Percentiles rank a stretch among this genome's conserved stretches.
These are phyloP conservation scores for Gloeophyllum trabeum DNA, from an alignment of 768 basidiomycete genomes.

Conservation along the genomic window DNA sequence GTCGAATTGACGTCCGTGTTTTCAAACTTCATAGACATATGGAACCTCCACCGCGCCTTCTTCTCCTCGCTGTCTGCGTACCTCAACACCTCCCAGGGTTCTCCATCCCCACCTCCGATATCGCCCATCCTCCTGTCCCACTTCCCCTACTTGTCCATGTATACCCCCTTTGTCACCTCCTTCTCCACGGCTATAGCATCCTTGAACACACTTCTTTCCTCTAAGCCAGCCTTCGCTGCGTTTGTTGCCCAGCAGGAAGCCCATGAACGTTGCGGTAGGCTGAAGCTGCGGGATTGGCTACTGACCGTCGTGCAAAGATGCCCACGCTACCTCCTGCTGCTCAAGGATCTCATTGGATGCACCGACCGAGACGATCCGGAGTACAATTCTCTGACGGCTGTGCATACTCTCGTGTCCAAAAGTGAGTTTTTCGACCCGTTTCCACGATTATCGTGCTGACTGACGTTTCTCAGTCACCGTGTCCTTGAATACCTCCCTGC, in stretches of 20 bases:
- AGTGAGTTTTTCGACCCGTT: slow-evolving; percentile 31
- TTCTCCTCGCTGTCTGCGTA: slow-evolving; percentile 45
- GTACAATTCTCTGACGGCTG: slow-evolving; percentile 44
- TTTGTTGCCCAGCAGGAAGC: slow-evolving; percentile 59
- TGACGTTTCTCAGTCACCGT: slow-evolving; percentile 44
- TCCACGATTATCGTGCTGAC: background rate
- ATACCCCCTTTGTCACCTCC: slow-evolving; percentile 74
- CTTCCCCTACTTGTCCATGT: slow-evolving; percentile 82
- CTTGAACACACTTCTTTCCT: slow-evolving; percentile 42
- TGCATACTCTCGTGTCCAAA: slow-evolving; percentile 60
- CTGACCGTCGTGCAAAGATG: slow-evolving; percentile 82
- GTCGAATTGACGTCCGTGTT: slow-evolving; percentile 64
- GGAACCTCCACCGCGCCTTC: slow-evolving; percentile 78
- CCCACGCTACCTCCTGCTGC: slow-evolving; percentile 74
- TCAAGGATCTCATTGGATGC: slow-evolving; percentile 69
- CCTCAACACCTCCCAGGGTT: slow-evolving; percentile 17
- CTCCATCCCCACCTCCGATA: slow-evolving; percentile 25
- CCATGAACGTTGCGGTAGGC: slow-evolving; percentile 58
- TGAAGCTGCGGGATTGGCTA: slow-evolving; percentile 77
- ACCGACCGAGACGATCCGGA: slow-evolving; percentile 61
- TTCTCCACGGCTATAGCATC: slow-evolving; percentile 59
- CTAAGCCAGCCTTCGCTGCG: slow-evolving; percentile 42
- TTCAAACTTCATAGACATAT: slow-evolving; percentile 86
- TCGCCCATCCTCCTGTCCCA: slow-evolving; percentile 64
- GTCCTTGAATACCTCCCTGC: slow-evolving; percentile 71